phyloP scores from a whole-genome alignment of 495 filamentous ascomycete genomes.

The Tetracladium marchalianum region DNA sequence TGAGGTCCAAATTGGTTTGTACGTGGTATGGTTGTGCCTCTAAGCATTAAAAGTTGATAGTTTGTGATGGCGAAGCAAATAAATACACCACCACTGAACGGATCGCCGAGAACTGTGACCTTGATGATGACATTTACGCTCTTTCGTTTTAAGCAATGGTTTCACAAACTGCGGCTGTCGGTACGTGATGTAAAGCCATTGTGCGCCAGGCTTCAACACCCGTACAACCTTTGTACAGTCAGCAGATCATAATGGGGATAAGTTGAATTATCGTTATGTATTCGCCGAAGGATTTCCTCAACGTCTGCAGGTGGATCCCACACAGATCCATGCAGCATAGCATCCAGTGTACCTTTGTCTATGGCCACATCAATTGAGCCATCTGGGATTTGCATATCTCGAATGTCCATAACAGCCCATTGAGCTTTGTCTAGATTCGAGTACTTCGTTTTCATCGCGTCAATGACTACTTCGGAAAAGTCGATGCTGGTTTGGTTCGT shows the following conservation, averaged over 20 bases:
- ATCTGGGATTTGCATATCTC: slow-evolving; percentile 31
- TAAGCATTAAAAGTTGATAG: too few relatives aligned
- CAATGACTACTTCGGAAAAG: slow-evolving; percentile 44
- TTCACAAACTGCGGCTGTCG: slow-evolving; percentile 52
- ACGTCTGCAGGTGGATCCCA: slow-evolving; percentile 49
- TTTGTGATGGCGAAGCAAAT: slow-evolving; percentile 39
- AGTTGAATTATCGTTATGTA: slow-evolving; percentile 29
- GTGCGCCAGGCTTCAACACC: slow-evolving; percentile 41
- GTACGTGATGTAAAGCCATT: slow-evolving; percentile 48
- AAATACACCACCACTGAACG: slow-evolving; percentile 26
- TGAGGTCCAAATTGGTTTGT: too few relatives aligned
- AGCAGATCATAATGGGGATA: neutral
- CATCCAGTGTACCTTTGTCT: slow-evolving; percentile 53
- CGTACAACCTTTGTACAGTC: slow-evolving; percentile 33
- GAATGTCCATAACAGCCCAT: slow-evolving; percentile 44
- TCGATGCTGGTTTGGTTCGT: slow-evolving; percentile 45
- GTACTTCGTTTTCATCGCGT: slow-evolving; percentile 36
- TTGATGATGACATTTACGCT: slow-evolving; percentile 35
- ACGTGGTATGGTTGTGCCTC: too few relatives aligned
- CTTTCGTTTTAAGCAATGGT: slow-evolving; percentile 34
- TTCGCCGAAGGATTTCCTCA: slow-evolving; percentile 32
- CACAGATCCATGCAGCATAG: slow-evolving; percentile 47
- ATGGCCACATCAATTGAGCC: slow-evolving; percentile 44
- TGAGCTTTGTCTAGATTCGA: slow-evolving; percentile 14
- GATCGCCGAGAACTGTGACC: slow-evolving; percentile 28